Evolutionary conservation across 1,284 basidiomycete species (phyloP), one percentile per base, ranked within the genome.

Genomic region (Microbotryomycetes sp.): DNA sequence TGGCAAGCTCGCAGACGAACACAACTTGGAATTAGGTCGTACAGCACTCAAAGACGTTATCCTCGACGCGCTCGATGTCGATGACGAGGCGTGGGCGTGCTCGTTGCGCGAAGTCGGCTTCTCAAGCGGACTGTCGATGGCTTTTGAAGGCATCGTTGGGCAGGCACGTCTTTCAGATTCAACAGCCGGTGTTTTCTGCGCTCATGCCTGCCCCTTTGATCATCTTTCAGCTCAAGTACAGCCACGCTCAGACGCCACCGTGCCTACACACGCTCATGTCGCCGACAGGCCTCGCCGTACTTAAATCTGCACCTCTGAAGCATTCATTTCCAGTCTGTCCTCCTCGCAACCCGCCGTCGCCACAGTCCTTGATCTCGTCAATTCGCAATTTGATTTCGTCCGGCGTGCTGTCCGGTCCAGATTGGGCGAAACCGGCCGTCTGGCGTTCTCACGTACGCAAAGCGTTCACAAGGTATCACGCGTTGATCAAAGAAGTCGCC

Each of bases 191-290:
- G 15, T 35, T 18, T 2, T 2, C 2, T 5, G 4, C 26, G 24
- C 26, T 6, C 4, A 4, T n/a, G 16, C 4, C 21, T 24, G 18
- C 15, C 23, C 5, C 18, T 29, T 15, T 16, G 27, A 16, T 18
- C 3, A 54, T 16, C 3, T 23, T 4, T 18, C 65, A 67, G 62
- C 62, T 67, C 58, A 62, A 62, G 35, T 35, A 57, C 31, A 52
- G 15, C 45, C 61, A 62, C 30, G 31, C 30, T 18, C 53, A 53
- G 0, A 60, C 65, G 0, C 41, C 60, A 1, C 65, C 65, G 1
- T 67, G 66, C 52, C 59, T 67, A 3, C 66, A 67, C 57, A 61
- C 60, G 3, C 63, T 67, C 56, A 52, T 67, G 27, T 65, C 63
- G 9, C 58, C 59, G 7, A 57, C 60, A n/a, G 66, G 66, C 9